A percentile compares a stretch with the other conserved stretches of the same genome.
Conservation (phyloP, 495 filamentous ascomycete genomes). For the Aspergillus bertholletiae region DNA sequence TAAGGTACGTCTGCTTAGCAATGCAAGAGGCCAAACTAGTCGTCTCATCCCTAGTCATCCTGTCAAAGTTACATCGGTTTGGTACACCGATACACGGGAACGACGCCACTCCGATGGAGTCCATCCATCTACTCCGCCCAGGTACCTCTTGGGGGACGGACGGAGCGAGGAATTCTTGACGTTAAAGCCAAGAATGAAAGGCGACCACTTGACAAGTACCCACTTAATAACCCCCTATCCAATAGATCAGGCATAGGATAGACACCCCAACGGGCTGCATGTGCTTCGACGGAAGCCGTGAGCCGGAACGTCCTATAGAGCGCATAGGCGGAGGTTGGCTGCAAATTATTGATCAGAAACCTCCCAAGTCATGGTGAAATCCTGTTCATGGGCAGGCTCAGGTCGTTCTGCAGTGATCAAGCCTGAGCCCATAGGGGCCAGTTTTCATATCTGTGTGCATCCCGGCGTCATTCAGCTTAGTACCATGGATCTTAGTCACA, state of each 20-base stretch:
- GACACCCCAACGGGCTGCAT: neutral
- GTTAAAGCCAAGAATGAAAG: neutral
- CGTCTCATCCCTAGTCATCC: neutral
- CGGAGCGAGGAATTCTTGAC: neutral
- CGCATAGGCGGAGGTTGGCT: neutral
- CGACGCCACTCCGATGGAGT: neutral
- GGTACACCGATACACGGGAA: neutral
- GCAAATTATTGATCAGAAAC: neutral
- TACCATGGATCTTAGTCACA: neutral
- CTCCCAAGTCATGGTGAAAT: neutral
- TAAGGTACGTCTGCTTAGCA: neutral
- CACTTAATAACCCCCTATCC: neutral
- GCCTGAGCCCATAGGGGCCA: neutral
- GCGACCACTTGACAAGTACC: neutral
- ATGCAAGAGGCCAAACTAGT: neutral
- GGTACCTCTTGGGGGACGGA: neutral
- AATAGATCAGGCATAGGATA: neutral
- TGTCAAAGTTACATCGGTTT: neutral
- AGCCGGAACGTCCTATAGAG: neutral
- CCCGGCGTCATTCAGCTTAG: neutral
- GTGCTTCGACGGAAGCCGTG: neutral
- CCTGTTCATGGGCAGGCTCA: neutral
- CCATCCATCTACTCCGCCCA: neutral
- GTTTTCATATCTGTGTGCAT: neutral
- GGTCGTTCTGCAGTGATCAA: too few species aligned